Base-by-base conservation (phyloP, 371 early-diverging fungal genomes). In the Zancudomyces culisetae region DNA sequence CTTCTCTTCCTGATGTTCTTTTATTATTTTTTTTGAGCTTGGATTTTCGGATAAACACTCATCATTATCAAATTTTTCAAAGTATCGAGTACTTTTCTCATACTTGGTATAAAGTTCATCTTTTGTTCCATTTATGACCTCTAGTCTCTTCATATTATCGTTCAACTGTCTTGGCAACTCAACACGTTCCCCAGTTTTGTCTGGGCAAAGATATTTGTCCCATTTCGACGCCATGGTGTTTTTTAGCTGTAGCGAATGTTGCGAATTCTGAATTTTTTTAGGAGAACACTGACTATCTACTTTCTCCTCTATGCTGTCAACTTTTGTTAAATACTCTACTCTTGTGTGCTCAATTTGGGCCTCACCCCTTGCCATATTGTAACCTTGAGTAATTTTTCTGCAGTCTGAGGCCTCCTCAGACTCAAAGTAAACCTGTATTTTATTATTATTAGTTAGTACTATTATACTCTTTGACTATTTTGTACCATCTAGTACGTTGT, bases 371-470 rank as follows among this genome's bases (percentile, higher is more conserved):
- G 39, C 12, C 30, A 24, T 49, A 35, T 49, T 49, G 22, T 29
- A 30, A 12, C 30, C n/a, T 21, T 49, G 50, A 6, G 39, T 40
- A 27, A 27, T 18, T 27, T 27, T 20, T 28, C 50, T 27, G 39
- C 50, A 49, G 26, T 35, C 50, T 30, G 50, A 29, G 2, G 50
- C 50, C 19, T 4, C 3, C 10, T 30, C 21, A 3, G 50, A 27
- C 30, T 49, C 27, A 28, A 49, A 49, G 35, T 28, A 49, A n/a
- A 49, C 39, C 50, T 49, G 30, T 20, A 18, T 24, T 29, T 27
- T 23, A 23, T 3, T 27, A 26, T 6, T 35, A 15, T 35, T 15
- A 6, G 35, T 15, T 35, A 6, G 15, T 35, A 10, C 35, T 15
- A 35, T 35, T 15, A 10, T 35, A 15, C 6, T 35, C 35, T 35